Base-by-base conservation (phyloP, 345 rosid genomes). In the Eucalyptus guilfoylei region DNA sequence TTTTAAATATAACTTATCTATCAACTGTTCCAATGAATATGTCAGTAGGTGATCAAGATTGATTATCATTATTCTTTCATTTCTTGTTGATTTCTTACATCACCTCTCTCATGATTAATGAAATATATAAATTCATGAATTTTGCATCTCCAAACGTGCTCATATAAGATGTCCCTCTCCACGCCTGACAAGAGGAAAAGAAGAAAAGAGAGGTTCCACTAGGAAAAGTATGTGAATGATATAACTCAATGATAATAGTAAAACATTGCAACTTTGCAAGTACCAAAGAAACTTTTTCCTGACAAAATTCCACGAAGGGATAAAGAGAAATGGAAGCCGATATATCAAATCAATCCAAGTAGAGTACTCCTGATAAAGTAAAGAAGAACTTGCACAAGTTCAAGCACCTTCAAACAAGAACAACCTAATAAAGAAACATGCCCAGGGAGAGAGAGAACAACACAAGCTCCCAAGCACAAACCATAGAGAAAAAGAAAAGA, bases 381-480 rank as follows among this genome's bases (percentile, higher is more conserved):
- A n/a, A n/a, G 13, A 72, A 37, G 83, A 76, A 21, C 47, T 76
- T 76, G 90, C 89, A 92, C 92, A 92, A 91, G 89, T 91, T 87
- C 94, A 93, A 90, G 90, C 91, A 91, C 95, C 94, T 93, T 93
- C 95, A 94, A 92, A 94, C 95, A 94, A 95, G 85, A 89, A 93
- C 92, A 94, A 92, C 92, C 85, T 76, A 93, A 91, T 91, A 42
- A 90, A 91, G 89, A 81, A 91, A 49, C 48, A 42, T 62, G 87
- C 86, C 16, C 88, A 89, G 87, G 28, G 62, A 62, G 64, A 55
- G 45, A 32, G 16, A 17, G 12, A 91, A 85, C 91, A 91, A 89
- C 94, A 92, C 94, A 91, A 93, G 93, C 93, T 93, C 96, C 94
- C 93, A 48, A 37, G 80, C 88, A 67, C 76, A 24, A 87, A 42